These are phyloP conservation scores for Pilaira anomala DNA, from an alignment of 192 early-diverging fungal genomes.

Conservation along the genomic window DNA sequence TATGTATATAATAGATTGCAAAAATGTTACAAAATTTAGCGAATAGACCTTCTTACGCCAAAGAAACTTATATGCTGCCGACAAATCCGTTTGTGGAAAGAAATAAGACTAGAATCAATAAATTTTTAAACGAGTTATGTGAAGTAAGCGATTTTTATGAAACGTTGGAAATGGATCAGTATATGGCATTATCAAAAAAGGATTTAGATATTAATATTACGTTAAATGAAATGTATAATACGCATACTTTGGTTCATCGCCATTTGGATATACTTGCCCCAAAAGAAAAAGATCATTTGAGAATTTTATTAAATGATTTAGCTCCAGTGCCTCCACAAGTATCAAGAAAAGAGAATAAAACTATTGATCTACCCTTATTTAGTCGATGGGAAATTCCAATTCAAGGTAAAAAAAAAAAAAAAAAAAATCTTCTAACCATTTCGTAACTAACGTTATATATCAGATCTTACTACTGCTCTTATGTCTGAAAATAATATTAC, in stretches of 20 bases:
- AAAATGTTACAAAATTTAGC: conserved; percentile 95
- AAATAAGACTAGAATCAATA: conserved; percentile 81
- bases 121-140: conserved; percentile 88
- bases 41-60: conserved; percentile 88
- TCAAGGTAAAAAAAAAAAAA: conserved; percentile 46
- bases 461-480: conserved; percentile 57
- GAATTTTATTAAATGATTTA: conserved; percentile 75
- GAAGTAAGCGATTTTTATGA: conserved; percentile 96
- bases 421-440: background rate
- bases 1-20: conserved; percentile 74
- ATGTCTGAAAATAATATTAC: conserved; percentile 86
- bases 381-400: conserved; percentile 83
- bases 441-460: background rate
- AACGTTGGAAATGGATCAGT: conserved; percentile 97
- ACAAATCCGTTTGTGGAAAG: conserved; percentile 87
- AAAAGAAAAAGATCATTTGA: conserved; percentile 75
- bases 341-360: conserved; percentile 74
- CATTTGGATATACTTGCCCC: conserved; percentile 81
- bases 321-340: conserved; percentile 72
- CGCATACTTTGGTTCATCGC: conserved; percentile 78
- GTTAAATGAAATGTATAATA: conserved; percentile 94
- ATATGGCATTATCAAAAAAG: conserved; percentile 91
- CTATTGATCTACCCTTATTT: conserved; percentile 70
- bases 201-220: conserved; percentile 86
- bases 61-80: conserved; percentile 89